Base-by-base conservation (phyloP, 345 rosid genomes). In the Pugionium dolabratum region DNA sequence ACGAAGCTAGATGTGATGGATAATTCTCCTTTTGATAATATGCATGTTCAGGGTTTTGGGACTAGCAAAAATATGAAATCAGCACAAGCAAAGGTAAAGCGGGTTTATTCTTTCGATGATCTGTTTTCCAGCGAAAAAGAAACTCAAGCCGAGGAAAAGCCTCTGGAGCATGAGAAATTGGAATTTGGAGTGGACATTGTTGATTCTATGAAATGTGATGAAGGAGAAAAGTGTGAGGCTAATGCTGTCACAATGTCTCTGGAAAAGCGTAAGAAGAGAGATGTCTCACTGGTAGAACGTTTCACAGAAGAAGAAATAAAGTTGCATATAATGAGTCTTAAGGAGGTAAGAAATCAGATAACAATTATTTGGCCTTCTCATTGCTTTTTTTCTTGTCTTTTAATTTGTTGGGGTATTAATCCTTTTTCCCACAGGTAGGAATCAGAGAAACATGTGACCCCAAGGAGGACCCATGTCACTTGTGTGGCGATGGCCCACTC, bases 271-370 rank as follows among this genome's bases (percentile, higher is more conserved):
- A 69, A 52, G 28, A 72, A 28, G 61, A 62, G 66, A 30, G 80
- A 66, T 72, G 79, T 66, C 33, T 83, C 85, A 45, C 51, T 81
- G 48, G 61, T 65, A 6, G 90, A 85, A 54, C 56, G 59, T 64
- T 78, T 81, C 74, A 76, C 80, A 7, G 76, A 77, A 49, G 79
- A 75, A 43, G 80, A 81, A 45, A 75, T 86, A 60, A 63, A 64
- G 59, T 65, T 68, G 51, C 88, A 83, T 59, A 31, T 86, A 45
- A 62, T 70, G 70, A 80, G 83, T 67, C 83, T 86, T 32, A 58
- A 40, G 55, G 68, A 62, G 51, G 42, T 46, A 34, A 67, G 64
- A 47, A 50, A 45, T 33, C 74, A 76, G 86, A 88, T 73, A 49
- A 52, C 34, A 37, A 25, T 27, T 28, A 8, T 28, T 34, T 42